These are phyloP conservation scores for Xylaria sp. DNA, from an alignment of 2,329 filamentous ascomycete species.

Conservation along the genomic window DNA sequence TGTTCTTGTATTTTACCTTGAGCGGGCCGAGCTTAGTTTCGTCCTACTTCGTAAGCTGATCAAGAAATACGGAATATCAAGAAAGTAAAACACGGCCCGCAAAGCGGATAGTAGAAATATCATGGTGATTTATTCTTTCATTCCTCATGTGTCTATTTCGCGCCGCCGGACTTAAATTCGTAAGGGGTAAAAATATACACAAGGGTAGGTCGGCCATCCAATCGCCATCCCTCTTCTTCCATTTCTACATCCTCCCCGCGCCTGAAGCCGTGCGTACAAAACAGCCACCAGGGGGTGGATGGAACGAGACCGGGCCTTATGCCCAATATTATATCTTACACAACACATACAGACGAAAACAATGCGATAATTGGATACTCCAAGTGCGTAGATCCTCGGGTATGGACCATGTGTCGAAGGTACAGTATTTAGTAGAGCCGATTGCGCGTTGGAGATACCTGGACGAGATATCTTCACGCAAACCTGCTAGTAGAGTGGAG, in stretches of 20 bases:
- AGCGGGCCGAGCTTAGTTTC: neutral
- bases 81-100: neutral
- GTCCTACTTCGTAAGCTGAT: neutral
- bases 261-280: constrained; percentile 4
- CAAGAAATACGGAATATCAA: neutral
- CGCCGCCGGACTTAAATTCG: constrained; percentile 31
- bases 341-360: constrained; percentile 30
- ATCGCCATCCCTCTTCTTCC: constrained; percentile 25
- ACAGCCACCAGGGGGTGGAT: constrained; percentile 5
- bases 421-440: constrained; percentile 1
- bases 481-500: constrained; percentile 26
- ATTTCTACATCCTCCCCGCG: constrained; percentile 18
- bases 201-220: constrained; percentile 16
- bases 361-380: constrained; percentile 6
- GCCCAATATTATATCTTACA: constrained; percentile 40
- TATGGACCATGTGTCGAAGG: constrained; percentile 18
- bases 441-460: neutral
- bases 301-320: constrained; percentile 19
- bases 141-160: constrained; percentile 37
- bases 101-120: neutral
- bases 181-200: constrained; percentile 27
- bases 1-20: constrained; percentile 12
- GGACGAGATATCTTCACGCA: constrained; percentile 8
- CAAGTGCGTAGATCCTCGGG: constrained; percentile 5
- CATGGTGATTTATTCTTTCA: constrained; percentile 25